Percentiles rank a stretch among this genome's conserved stretches.
phyloP scores from a whole-genome alignment of 2,329 filamentous ascomycete genomes.

The Exophiala calicioides region DNA sequence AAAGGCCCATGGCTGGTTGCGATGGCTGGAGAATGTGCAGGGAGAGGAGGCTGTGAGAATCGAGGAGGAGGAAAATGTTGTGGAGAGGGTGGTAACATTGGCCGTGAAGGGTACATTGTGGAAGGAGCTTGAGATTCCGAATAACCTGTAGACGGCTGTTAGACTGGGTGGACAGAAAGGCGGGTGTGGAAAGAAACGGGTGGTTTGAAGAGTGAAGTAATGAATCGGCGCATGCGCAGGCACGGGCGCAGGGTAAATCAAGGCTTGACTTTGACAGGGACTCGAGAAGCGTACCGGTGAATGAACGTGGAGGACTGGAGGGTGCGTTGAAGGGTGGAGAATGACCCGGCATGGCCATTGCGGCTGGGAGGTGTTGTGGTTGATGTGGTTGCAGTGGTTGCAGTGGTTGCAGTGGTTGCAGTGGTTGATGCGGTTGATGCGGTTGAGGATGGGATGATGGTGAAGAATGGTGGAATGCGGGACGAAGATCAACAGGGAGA shows the following conservation, averaged over 20 bases:
- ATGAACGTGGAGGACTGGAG: constrained; percentile 27
- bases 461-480: constrained; percentile 8
- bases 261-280: no score
- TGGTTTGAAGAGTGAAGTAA: constrained; percentile 3
- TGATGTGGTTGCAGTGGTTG: constrained; percentile 1
- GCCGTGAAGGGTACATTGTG: constrained; percentile 26
- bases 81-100: constrained; percentile 30
- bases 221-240: constrained; percentile 9
- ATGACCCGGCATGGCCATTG: constrained; percentile 31
- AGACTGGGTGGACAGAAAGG: constrained; percentile 3
- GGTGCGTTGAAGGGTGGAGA: constrained; percentile 29
- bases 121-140: constrained; percentile 23
- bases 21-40: constrained; percentile 15
- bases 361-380: constrained; percentile 2
- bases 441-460: constrained; percentile 2
- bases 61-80: constrained; percentile 25
- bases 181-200: constrained; percentile 3
- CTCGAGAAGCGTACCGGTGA: constrained; percentile 23
- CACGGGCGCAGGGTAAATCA: neutral
- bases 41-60: constrained; percentile 23
- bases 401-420: neutral
- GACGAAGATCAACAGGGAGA: constrained; percentile 20
- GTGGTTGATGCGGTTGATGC: neutral
- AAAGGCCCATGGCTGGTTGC: constrained; percentile 14
- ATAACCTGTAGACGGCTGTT: constrained; percentile 22